Conservation (phyloP, 768 basidiomycete species). For the Termitomyces sp. region DNA sequence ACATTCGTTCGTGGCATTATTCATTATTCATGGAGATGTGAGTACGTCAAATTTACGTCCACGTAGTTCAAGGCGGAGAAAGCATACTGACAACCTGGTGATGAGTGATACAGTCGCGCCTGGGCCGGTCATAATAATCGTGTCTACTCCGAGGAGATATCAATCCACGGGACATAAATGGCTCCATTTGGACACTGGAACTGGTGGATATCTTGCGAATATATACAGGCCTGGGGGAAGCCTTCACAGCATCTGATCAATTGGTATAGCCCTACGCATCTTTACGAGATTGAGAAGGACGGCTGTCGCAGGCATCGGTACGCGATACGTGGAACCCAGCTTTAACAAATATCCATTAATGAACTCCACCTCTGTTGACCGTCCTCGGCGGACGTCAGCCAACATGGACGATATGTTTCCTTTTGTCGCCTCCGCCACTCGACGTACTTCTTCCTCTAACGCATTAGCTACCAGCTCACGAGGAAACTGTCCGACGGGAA, state of each 20-base stretch:
- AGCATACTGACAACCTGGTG: not conserved
- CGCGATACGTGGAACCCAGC: constrained; percentile 50
- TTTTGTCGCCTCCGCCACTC: constrained; percentile 51
- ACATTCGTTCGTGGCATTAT: constrained; percentile 4
- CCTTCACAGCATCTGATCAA: constrained; percentile 39
- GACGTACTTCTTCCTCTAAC: constrained; percentile 51
- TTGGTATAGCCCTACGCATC: constrained; percentile 49
- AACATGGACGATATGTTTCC: constrained; percentile 81
- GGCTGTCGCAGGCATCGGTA: constrained; percentile 53
- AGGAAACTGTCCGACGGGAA: constrained; percentile 36
- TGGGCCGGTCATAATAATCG: no score
- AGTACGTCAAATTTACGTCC: no score
- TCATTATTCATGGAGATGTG: not conserved
- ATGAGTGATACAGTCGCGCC: no score
- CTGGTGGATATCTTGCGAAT: no score
- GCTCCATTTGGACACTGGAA: not conserved
- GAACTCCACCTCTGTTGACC: constrained; percentile 70
- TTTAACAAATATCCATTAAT: constrained; percentile 77
- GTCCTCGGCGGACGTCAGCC: constrained; percentile 56
- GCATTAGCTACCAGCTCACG: constrained; percentile 33
- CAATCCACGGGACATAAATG: no score
- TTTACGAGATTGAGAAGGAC: constrained; percentile 54
- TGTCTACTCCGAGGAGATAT: no score
- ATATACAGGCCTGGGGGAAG: not conserved
- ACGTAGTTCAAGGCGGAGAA: no score